Evolutionary conservation across 768 basidiomycete species (phyloP), one percentile per base, ranked within the genome.

Genomic region (Sporobolomyces phaffii): DNA sequence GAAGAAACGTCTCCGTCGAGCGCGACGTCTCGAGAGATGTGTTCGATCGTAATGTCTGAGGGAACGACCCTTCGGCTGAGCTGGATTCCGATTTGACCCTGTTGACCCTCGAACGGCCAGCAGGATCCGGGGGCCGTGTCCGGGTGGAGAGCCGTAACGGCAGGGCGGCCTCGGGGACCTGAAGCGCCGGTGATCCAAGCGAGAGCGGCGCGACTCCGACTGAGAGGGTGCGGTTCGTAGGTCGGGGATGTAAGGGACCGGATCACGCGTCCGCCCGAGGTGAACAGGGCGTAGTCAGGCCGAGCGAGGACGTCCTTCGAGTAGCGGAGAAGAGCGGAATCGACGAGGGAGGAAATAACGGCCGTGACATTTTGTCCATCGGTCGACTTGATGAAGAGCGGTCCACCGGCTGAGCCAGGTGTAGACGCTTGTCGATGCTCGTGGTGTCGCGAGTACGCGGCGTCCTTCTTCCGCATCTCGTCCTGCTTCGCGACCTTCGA

Each of bases 121-220:
- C 94, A 99, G 62, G 87, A 83, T 5, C 96, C 94, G 38, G 85
- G 85, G 61, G 87, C 83, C 31, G 81, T 80, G 68, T 96, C 90
- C 64, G 89, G 87, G 74, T 94, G 88, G n/a, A 99, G 81, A 4
- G 90, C 90, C 0, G 84, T 87, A 53, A 91, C 84, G 1, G 94
- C 92, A 1, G 90, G 84, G 20, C 86, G 84, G n/a, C 90, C 92
- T 77, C 45, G 84, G 81, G 76, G 74, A 9, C 69, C 69, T 33
- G 74, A 72, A 18, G 61, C 59, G 0, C 77, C 76, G n/a, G 63
- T 65, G 70, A 82, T 81, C 63, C 86, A 64, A 4, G 80, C 81
- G 7, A 78, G 75, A 1, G 59, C 56, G 10, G 60, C 45, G 5
- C 64, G 66, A 20, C 40, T 18, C 5, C 40, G 29, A 11, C 59